Conservation (phyloP, 805 yeast genomes). For the Candida ipomoeae region DNA sequence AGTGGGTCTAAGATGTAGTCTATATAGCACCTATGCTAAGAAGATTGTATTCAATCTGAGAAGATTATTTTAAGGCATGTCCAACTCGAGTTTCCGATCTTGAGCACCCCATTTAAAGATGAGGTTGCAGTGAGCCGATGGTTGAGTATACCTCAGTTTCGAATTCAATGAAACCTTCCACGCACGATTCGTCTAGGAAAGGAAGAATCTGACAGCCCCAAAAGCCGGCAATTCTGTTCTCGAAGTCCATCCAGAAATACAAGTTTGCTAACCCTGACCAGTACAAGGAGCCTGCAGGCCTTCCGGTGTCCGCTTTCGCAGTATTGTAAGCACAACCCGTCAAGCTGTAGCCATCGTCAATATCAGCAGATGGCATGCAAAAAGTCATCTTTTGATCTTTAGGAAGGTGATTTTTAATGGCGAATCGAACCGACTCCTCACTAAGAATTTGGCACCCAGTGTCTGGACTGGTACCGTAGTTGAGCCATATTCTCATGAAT, state of each 20-base stretch:
- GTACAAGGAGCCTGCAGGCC: slow-evolving; percentile 32
- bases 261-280: slow-evolving; percentile 42
- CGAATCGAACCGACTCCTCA: slow-evolving; percentile 28
- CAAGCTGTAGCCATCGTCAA: slow-evolving; percentile 30
- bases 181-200: slow-evolving; percentile 21
- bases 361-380: slow-evolving; percentile 16
- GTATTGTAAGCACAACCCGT: slow-evolving; percentile 28
- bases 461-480: slow-evolving; percentile 40
- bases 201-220: slow-evolving; percentile 40
- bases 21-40: no score
- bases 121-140: slow-evolving; percentile 3
- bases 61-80: no score
- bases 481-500: slow-evolving; percentile 36
- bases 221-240: slow-evolving; percentile 36
- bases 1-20: no score
- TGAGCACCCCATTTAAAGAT: not conserved
- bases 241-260: slow-evolving; percentile 37
- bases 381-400: slow-evolving; percentile 16
- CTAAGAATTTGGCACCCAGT: slow-evolving; percentile 27
- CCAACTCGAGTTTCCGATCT: not conserved
- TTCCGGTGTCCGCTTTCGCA: slow-evolving; percentile 28
- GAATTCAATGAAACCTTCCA: slow-evolving; percentile 12
- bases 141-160: slow-evolving; percentile 12
- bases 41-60: no score
- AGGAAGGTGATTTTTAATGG: slow-evolving; percentile 31